These are phyloP conservation scores for Rhexocercosporidium sp. DNA, from an alignment of 2,329 filamentous ascomycete species.

Conservation along the genomic window DNA sequence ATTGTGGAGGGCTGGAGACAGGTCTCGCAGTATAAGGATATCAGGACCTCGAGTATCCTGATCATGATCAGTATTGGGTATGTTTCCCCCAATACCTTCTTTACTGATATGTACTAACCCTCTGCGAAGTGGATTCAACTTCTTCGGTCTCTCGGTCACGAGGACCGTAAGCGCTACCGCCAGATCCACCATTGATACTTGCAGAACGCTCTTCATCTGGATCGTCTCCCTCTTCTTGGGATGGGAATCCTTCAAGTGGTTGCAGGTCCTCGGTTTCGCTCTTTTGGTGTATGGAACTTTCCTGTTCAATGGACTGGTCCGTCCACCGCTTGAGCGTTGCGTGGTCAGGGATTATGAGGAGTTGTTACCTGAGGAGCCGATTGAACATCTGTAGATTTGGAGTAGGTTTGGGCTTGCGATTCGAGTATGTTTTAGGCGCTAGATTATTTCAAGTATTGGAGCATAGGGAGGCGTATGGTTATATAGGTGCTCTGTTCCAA, in stretches of 20 bases:
- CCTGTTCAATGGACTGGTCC: constrained; percentile 92
- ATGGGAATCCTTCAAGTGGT: constrained; percentile 98
- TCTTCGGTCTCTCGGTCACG: constrained; percentile 95
- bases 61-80: constrained; percentile 99
- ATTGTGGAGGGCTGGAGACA: constrained; percentile 83
- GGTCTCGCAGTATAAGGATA: constrained; percentile 71
- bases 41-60: constrained; percentile 78
- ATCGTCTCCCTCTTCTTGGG: constrained; percentile 89
- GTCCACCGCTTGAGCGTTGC: constrained; percentile 75
- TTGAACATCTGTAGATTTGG: constrained; percentile 68
- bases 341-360: constrained; percentile 63
- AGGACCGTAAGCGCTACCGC: constrained; percentile 89
- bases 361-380: constrained; percentile 80
- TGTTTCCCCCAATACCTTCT: constrained; percentile 41
- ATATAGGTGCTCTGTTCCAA: neutral
- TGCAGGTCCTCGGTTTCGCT: constrained; percentile 88
- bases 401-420: neutral
- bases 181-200: constrained; percentile 95
- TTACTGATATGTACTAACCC: constrained; percentile 19
- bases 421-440: neutral
- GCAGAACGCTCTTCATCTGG: constrained; percentile 98
- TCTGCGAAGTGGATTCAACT: constrained; percentile 88
- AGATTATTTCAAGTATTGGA: neutral
- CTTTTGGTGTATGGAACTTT: constrained; percentile 96
- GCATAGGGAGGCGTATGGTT: neutral